Percentiles rank a stretch among this genome's conserved stretches.
These are phyloP conservation scores for Magnusiomyces ingens DNA, from an alignment of 1,139 yeast genomes.

Conservation along the genomic window DNA sequence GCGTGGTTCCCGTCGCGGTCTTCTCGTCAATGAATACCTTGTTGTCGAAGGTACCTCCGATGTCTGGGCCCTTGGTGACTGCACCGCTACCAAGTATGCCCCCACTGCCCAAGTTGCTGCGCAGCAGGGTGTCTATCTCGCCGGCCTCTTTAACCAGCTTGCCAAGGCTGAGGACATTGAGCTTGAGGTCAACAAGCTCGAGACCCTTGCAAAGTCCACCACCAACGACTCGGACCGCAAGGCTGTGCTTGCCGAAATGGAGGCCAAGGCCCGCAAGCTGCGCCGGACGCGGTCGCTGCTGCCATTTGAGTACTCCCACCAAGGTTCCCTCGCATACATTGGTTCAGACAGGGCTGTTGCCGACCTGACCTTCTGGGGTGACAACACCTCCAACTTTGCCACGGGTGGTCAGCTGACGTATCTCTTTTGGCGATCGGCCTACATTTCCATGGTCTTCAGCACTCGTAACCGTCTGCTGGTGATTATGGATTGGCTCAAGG, in stretches of 20 bases:
- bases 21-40: constrained; percentile 74
- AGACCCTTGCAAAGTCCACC: constrained; percentile 36
- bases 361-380: constrained; percentile 75
- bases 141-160: constrained; percentile 59
- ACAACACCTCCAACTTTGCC: constrained; percentile 61
- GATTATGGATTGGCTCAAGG: constrained; percentile 81
- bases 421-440: constrained; percentile 91
- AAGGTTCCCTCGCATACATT: constrained; percentile 59
- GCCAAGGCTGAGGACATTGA: constrained; percentile 62
- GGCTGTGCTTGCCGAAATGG: constrained; percentile 33
- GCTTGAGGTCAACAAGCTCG: constrained; percentile 35
- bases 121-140: constrained; percentile 85
- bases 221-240: constrained; percentile 29
- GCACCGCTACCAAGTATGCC: constrained; percentile 82
- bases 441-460: constrained; percentile 86
- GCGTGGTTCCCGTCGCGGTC: constrained; percentile 82
- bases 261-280: constrained; percentile 36
- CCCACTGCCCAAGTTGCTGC: constrained; percentile 98
- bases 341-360: constrained; percentile 94
- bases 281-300: constrained; percentile 62
- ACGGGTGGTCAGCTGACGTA: constrained; percentile 83
- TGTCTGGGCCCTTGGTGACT: constrained; percentile 88
- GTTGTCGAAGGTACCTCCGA: constrained; percentile 80
- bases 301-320: constrained; percentile 60
- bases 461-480: constrained; percentile 82